phyloP scores from a whole-genome alignment of 768 basidiomycete species.

The Tulasnella sp. region DNA sequence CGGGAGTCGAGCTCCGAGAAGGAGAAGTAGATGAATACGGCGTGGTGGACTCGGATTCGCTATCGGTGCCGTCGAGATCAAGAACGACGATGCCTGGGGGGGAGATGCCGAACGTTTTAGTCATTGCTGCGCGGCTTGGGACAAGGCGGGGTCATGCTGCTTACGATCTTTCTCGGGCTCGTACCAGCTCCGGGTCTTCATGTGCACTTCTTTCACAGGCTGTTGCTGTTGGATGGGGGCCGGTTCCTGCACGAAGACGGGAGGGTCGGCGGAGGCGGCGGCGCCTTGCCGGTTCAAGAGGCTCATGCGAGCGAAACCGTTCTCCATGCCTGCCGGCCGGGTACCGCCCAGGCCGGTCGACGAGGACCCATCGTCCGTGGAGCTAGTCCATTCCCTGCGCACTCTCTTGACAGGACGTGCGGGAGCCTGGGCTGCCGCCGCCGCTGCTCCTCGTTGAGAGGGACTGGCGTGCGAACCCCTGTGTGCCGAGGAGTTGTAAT shows the following conservation, averaged over 20 bases:
- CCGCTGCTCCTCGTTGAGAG: background rate
- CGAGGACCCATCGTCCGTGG: background rate
- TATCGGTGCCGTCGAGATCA: conserved; percentile 57
- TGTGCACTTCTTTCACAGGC: conserved; percentile 56
- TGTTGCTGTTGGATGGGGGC: conserved; percentile 27
- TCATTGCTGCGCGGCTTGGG: conserved; percentile 21
- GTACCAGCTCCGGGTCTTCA: conserved; percentile 68
- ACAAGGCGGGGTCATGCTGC: conserved; percentile 41
- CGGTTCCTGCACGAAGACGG: conserved; percentile 11
- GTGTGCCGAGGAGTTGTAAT: background rate
- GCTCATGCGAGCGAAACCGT: conserved; percentile 27
- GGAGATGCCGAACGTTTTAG: conserved; percentile 20
- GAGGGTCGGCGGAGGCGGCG: background rate
- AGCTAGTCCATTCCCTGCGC: background rate
- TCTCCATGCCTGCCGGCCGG: conserved; percentile 28
- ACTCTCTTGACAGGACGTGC: conserved; percentile 16
- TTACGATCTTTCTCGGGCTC: conserved; percentile 70
- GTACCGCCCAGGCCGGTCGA: conserved; percentile 1
- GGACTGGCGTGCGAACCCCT: background rate
- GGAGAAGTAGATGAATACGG: background rate
- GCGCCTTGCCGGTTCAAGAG: background rate
- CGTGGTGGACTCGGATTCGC: conserved; percentile 40
- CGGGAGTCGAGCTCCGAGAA: conserved; percentile 11
- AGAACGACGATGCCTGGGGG: conserved; percentile 66
- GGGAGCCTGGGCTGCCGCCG: background rate